Base-by-base conservation (phyloP, 2,329 filamentous ascomycete genomes). In the Fusarium concolor region DNA sequence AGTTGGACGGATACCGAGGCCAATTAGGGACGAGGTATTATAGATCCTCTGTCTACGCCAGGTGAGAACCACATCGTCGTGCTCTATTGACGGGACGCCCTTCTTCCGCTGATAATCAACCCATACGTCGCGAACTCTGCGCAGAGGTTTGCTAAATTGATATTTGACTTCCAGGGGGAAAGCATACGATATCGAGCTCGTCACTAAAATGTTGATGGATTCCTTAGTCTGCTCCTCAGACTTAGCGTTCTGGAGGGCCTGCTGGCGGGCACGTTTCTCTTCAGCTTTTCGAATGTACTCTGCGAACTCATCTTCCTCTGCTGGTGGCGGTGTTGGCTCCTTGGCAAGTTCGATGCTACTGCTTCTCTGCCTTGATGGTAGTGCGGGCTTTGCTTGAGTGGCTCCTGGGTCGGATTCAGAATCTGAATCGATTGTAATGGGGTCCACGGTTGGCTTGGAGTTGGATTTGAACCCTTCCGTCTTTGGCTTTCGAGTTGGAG, bases 31-130 rank as follows among this genome's bases (percentile, higher is more conserved):
- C 7, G 92, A 92, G n/a, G 87, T 86, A 67, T 92, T 88, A 75
- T 91, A 97, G 5, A 97, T 79, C 61, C 88, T 87, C 59, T 87
- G 87, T 26, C 87, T 86, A 66, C 89, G 90, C 90, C 92, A 97
- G 0, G 92, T 96, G 56, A 98, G 84, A 71, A 96, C 91, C 18
- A 96, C 81, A 1, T 83, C 80, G 4, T 85, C 81, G 18, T 4
- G 76, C 69, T 52, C 18, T 31, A 4, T 77, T 8, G 33, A 17
- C 67, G 10, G 84, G 71, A 11, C 70, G 2, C 76, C 75, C 4
- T 81, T 78, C 3, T 77, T 85, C 2, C 76, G 77, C 74, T 94
- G 90, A 54, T 84, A 84, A 14, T 82, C 79, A 71, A 91, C 87
- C 92, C 93, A 97, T 14, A 86, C 87, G 37, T 87, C 76, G 41